Evolutionary conservation across 352 stramenopile species (phyloP), one percentile per base, ranked within the genome.

Genomic region (Pythium aquatile): DNA sequence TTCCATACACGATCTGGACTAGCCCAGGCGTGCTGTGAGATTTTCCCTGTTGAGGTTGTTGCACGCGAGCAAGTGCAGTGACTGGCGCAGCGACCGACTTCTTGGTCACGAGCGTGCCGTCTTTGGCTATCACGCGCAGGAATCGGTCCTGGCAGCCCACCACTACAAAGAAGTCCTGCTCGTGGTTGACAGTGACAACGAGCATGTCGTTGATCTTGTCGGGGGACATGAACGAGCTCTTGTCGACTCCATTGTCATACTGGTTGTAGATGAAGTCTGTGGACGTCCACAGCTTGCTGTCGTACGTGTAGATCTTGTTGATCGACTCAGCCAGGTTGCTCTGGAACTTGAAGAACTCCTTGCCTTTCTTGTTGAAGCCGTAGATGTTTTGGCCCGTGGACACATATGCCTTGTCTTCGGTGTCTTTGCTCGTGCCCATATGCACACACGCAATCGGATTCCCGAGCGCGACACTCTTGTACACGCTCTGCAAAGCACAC

Each of bases 291-390:
- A 96, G 75, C 32, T 87, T 82, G n/a, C 60, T 76, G 55, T 94
- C 85, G 54, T 79, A 77, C 26, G 74, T 75, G 62, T 85, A 66
- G 30, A 94, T 78, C 62, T 88, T 85, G 56, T 79, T 81, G 68
- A 96, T 83, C 1, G 85, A 74, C 65, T 96, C 87, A 37, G 79
- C 79, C 30, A 96, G 63, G 44, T 94, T 96, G 72, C 84, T 93
- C 66, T 92, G 82, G 74, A 94, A 93, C 66, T 81, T 89, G 70
- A 91, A 92, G 58, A 92, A 88, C 72, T 91, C 85, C 46, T 93
- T 96, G 56, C 85, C 87, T 44, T 96, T 96, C 66, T 91, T 91
- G 63, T 62, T 94, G 44, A 91, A 79, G 5, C 87, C 87, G 49
- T 85, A 75, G 13, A 96, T 78, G 58, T 77, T 79, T 44, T 92